Conservation (phyloP, 2,329 filamentous ascomycete genomes). For the Clonostachys rosea region DNA sequence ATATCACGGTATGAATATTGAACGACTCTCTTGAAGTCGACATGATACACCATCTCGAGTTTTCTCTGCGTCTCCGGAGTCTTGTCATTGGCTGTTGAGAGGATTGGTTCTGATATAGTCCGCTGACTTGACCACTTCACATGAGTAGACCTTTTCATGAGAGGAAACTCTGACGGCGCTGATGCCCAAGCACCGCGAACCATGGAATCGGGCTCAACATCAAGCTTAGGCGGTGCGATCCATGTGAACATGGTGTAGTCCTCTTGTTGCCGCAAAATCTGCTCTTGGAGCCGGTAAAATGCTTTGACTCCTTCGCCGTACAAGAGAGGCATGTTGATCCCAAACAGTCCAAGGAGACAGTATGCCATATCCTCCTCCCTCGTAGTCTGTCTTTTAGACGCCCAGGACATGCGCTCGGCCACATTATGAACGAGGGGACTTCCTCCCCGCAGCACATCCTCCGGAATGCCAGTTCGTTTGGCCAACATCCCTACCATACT, state of each 20-base stretch:
- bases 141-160: neutral
- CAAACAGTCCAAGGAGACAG: slow-evolving; percentile 19
- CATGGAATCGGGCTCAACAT: neutral
- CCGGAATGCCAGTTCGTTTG: slow-evolving; percentile 17
- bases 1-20: too few relatives aligned
- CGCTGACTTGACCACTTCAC: neutral
- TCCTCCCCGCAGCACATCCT: slow-evolving; percentile 4
- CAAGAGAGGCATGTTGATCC: slow-evolving; percentile 18
- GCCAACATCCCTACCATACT: slow-evolving; percentile 5
- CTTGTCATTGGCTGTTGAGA: neutral
- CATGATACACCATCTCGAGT: too few relatives aligned
- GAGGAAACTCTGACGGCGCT: neutral
- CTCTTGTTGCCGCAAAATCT: slow-evolving; percentile 11
- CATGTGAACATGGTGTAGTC: slow-evolving; percentile 15
- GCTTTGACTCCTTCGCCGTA: slow-evolving; percentile 19
- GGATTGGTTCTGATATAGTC: neutral
- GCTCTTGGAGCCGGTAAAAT: slow-evolving; percentile 14
- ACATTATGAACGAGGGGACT: neutral
- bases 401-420: slow-evolving; percentile 17
- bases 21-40: too few relatives aligned
- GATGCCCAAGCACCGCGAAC: neutral
- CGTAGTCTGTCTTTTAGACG: slow-evolving; percentile 13
- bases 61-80: too few relatives aligned
- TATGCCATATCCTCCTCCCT: slow-evolving; percentile 19
- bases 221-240: neutral